phyloP scores from a whole-genome alignment of 371 early-diverging fungal species.

The Entomophthora muscae region DNA sequence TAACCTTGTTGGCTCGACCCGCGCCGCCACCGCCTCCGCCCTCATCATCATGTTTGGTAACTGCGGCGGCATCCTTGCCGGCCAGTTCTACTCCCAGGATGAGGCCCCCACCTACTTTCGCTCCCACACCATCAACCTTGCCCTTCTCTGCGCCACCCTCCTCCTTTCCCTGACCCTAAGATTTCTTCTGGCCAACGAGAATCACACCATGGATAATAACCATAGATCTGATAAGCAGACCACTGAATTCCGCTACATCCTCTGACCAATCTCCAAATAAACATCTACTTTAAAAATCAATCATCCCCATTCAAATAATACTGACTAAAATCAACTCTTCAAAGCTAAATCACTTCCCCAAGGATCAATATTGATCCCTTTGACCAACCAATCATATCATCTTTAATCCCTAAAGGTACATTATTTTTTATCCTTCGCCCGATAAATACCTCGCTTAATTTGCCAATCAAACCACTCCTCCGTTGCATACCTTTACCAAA shows the following conservation, averaged over 20 bases:
- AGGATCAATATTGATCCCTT: no score
- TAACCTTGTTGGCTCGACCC: slow-evolving; percentile 37
- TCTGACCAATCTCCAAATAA: no score
- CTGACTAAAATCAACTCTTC: no score
- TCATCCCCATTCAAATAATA: no score
- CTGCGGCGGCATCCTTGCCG: slow-evolving; percentile 26
- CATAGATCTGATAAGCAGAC: not conserved
- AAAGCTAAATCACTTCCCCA: no score
- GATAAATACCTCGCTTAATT: no score
- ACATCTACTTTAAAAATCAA: no score
- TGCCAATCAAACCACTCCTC: no score
- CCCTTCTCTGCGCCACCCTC: not conserved
- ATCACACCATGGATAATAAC: not conserved
- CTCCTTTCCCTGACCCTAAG: not conserved
- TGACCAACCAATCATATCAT: no score
- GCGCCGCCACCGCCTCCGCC: slow-evolving; percentile 30
- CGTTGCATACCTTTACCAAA: no score
- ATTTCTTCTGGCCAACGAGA: not conserved
- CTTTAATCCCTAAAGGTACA: no score
- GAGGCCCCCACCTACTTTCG: slow-evolving; percentile 30
- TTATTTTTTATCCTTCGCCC: no score
- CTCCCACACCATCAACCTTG: slow-evolving; percentile 1
- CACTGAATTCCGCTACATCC: not conserved
- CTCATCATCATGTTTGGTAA: slow-evolving; percentile 11
- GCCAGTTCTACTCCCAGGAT: slow-evolving; percentile 35